Conservation (phyloP, 1,139 yeast genomes). For the Blastobotrys serpentis region DNA sequence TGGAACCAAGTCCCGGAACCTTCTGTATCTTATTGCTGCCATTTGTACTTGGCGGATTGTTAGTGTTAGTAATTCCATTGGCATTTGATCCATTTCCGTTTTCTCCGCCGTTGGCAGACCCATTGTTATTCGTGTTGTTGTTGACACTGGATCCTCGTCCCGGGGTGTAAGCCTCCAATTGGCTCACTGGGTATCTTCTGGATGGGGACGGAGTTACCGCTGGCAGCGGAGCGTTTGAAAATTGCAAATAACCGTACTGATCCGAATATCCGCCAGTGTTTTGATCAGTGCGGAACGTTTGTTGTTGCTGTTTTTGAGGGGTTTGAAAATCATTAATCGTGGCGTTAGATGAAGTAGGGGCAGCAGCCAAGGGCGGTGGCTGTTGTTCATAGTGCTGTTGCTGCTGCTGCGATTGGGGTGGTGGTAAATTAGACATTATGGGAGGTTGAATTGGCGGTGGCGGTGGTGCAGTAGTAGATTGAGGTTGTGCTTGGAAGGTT, state of each 20-base stretch:
- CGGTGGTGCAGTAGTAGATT: constrained; percentile 10
- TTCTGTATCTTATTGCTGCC: constrained; percentile 2
- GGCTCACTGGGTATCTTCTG: constrained; percentile 46
- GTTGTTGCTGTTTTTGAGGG: constrained; percentile 10
- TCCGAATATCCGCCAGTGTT: constrained; percentile 29
- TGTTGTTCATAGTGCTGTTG: constrained; percentile 24
- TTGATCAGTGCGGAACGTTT: neutral
- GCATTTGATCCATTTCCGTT: neutral
- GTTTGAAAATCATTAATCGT: constrained; percentile 7
- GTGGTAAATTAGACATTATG: constrained; percentile 5
- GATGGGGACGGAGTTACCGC: constrained; percentile 39
- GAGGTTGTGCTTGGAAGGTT: neutral
- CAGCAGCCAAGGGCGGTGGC: constrained; percentile 40
- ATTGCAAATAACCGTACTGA: constrained; percentile 21
- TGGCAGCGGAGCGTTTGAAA: constrained; percentile 35
- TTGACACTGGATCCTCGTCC: constrained; percentile 52
- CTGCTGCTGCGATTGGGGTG: constrained; percentile 16
- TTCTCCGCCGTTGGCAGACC: neutral
- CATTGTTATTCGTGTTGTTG: neutral
- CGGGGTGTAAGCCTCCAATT: constrained; percentile 80
- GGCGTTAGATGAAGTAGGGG: constrained; percentile 24
- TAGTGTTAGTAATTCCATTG: constrained; percentile 10
- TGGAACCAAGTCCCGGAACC: neutral
- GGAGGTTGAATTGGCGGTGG: constrained; percentile 14
- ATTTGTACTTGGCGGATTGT: constrained; percentile 3